phyloP scores from a whole-genome alignment of 192 early-diverging fungal species.

The Thamnidium elegans region DNA sequence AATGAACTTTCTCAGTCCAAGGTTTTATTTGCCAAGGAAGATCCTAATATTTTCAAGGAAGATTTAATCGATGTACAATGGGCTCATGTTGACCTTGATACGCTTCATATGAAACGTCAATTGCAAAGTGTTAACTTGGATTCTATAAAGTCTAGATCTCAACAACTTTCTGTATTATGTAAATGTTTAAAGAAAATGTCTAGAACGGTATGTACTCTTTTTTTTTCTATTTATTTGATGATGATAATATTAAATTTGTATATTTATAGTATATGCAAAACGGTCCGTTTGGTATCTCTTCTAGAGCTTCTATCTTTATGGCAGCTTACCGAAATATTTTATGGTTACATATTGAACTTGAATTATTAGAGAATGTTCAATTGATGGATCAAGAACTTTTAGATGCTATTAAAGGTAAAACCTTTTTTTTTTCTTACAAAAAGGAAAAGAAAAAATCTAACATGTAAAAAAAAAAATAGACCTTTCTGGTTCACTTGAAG shows the following conservation, averaged over 20 bases:
- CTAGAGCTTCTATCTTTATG: slow-evolving; percentile 17
- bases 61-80: slow-evolving; percentile 63
- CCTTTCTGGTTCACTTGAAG: neutral
- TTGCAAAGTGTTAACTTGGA: neutral
- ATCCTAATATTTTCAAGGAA: slow-evolving; percentile 74
- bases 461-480: neutral
- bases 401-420: neutral
- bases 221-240: neutral
- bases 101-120: neutral
- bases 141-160: neutral
- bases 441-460: no score
- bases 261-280: slow-evolving; percentile 18
- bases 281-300: slow-evolving; percentile 27
- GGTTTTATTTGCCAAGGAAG: slow-evolving; percentile 78
- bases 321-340: slow-evolving; percentile 5
- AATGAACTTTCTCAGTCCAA: slow-evolving; percentile 8
- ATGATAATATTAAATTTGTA: neutral
- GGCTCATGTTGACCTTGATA: slow-evolving; percentile 27
- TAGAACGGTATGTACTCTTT: neutral
- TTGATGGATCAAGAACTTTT: neutral
- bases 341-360: neutral
- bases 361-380: neutral
- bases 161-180: neutral
- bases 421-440: no score
- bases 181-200: slow-evolving; percentile 1